phyloP scores from a whole-genome alignment of 352 stramenopile genomes.

The Globisporangium parvum region DNA sequence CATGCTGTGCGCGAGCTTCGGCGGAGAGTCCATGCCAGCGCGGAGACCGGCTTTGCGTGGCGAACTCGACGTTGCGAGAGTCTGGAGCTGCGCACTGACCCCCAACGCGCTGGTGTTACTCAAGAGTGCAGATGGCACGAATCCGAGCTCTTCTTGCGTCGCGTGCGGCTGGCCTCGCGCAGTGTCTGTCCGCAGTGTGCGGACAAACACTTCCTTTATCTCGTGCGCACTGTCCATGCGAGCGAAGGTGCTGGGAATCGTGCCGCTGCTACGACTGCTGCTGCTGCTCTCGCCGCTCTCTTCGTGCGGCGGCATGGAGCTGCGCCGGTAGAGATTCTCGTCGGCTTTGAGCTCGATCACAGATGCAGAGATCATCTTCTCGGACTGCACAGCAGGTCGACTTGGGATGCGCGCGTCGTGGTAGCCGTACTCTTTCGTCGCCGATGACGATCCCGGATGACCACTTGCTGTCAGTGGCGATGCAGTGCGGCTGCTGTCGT shows the following conservation, averaged over 20 bases:
- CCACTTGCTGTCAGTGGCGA: background rate
- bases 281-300: slow-evolving; percentile 10
- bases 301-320: slow-evolving; percentile 1
- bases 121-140: too few relatives aligned
- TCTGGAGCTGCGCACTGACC: background rate
- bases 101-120: too few relatives aligned
- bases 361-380: background rate
- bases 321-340: slow-evolving; percentile 3
- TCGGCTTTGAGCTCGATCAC: slow-evolving; percentile 14
- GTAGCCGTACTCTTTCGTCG: slow-evolving; percentile 4
- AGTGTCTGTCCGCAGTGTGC: slow-evolving; percentile 12
- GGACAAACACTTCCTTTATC: slow-evolving; percentile 49
- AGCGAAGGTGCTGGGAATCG: slow-evolving; percentile 14
- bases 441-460: background rate
- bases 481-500: background rate
- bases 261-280: too few relatives aligned
- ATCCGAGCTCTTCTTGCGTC: background rate
- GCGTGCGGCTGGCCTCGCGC: background rate
- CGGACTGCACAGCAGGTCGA: background rate
- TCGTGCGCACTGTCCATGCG: slow-evolving; percentile 44
- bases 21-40: background rate
- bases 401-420: slow-evolving; percentile 4
- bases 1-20: background rate
- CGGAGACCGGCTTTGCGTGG: background rate
- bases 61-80: background rate